Conservation (phyloP, 345 rosid species). For the Gossypium turneri region DNA sequence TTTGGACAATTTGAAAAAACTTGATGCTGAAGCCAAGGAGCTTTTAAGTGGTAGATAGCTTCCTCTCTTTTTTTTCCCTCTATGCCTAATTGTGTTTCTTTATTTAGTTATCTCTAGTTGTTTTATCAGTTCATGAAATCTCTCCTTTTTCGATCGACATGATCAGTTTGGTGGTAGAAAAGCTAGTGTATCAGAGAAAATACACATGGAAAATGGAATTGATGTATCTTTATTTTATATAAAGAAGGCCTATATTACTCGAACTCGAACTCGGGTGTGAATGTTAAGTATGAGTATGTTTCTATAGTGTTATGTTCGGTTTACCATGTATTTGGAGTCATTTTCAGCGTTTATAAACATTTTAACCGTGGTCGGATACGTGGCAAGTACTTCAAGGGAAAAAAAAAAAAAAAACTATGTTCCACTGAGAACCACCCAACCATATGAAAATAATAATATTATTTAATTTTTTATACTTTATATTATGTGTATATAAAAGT, state of each 20-base stretch:
- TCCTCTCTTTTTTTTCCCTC: background rate
- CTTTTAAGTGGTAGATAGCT: slow-evolving; percentile 9
- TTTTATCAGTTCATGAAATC: background rate
- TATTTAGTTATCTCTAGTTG: background rate
- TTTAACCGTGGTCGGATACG: no score
- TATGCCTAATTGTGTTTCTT: background rate
- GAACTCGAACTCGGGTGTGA: background rate
- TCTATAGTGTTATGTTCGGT: no score
- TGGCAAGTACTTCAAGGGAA: no score
- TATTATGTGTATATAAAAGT: no score
- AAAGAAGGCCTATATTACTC: background rate
- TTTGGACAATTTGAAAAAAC: slow-evolving; percentile 31
- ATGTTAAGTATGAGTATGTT: background rate
- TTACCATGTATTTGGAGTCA: no score
- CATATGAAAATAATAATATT: no score
- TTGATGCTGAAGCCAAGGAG: slow-evolving; percentile 25
- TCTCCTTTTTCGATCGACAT: background rate
- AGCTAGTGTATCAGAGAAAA: slow-evolving; percentile 4
- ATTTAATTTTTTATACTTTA: no score
- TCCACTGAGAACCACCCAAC: no score
- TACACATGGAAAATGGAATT: background rate
- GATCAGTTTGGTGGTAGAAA: background rate
- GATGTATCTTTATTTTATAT: background rate
- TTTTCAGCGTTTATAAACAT: no score
- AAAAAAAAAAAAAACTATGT: no score